Base-by-base conservation (phyloP, 129 eudicot species). In the Flaveria sonorensis region DNA sequence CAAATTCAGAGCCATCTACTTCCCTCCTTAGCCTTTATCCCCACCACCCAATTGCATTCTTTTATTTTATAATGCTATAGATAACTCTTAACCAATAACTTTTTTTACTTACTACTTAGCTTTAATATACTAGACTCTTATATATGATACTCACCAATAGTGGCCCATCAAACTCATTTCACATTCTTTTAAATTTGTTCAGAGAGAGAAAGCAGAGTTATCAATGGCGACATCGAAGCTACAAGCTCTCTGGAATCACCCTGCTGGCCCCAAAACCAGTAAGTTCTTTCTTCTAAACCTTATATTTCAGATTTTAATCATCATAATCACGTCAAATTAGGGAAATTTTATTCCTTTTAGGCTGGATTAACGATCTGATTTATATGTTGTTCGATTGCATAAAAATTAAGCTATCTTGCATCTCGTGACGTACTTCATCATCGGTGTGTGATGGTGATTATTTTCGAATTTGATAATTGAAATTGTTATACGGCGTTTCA, bases 201-300 rank as follows among this genome's bases (percentile, higher is more conserved):
- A 69, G 71, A 52, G 43, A 53, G 75, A 46, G 68, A 70, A 66
- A 53, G 16, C 6, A 71, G 10, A 46, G 51, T 19, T 30, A 23
- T 69, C 59, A 73, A 89, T 89, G 96, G 96, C 96, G 69, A 71
- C 92, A 20, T 89, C 92, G 15, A 89, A 89, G 76, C 88, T 89
- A 70, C 89, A 83, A 57, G 88, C 92, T 65, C 81, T 92, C 7
- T 92, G 96, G 98, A 90, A 92, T 45, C 98, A 92, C 75, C 98
- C 98, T 3, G 98, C 98, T 67, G 98, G 98, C 69, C 98, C 98
- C 70, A 93, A 93, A 81, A 93, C 98, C 26, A 93, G 98, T 93
- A 18, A 68, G 78, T 84, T 9, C 0, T 26, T 28, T 61, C 16
- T 26, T 61, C 10, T 21, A 57, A 57, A 0, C 3, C 52, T 13